A percentile compares a stretch with the other conserved stretches of the same genome.
phyloP scores from a whole-genome alignment of 768 basidiomycete species.

The Amanita fuliginea region DNA sequence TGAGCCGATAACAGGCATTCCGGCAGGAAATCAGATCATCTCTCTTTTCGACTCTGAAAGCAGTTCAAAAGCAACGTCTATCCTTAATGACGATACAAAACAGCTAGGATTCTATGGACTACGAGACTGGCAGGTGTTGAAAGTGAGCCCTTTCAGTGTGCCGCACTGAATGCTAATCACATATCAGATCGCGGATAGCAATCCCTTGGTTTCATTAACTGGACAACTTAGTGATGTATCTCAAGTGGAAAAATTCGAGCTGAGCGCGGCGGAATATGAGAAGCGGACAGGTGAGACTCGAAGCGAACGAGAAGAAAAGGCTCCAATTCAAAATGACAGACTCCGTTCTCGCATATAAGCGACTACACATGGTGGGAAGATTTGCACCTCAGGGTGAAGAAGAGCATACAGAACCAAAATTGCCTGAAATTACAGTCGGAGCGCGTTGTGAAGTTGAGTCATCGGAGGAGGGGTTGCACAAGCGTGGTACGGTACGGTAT shows the following conservation, averaged over 20 bases:
- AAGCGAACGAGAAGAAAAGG: background rate
- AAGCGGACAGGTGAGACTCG: conserved; percentile 51
- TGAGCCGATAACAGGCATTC: conserved; percentile 87
- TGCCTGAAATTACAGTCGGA: conserved; percentile 46
- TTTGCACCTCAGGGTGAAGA: conserved; percentile 51
- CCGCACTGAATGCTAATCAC: conserved; percentile 5
- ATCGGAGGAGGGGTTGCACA: conserved; percentile 52
- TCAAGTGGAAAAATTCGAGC: conserved; percentile 88
- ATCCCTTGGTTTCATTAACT: conserved; percentile 65
- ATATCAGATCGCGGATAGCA: conserved; percentile 56
- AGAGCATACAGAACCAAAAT: conserved; percentile 13
- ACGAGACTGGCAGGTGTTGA: conserved; percentile 68
- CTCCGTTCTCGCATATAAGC: conserved; percentile 83
- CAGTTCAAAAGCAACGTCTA: conserved; percentile 35
- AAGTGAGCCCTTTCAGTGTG: conserved; percentile 33
- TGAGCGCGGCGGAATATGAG: conserved; percentile 75
- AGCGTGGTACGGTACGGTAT: conserved; percentile 79
- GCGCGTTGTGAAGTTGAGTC: conserved; percentile 80
- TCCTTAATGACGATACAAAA: conserved; percentile 55
- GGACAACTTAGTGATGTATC: conserved; percentile 81
- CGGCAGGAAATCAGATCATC: conserved; percentile 60
- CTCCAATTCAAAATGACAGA: conserved; percentile 32
- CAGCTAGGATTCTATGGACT: conserved; percentile 68
- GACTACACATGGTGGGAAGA: conserved; percentile 77
- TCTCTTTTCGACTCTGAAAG: conserved; percentile 48